Percentiles rank a stretch among this genome's conserved stretches.
phyloP scores from a whole-genome alignment of 345 rosid species.

The Theobroma cacao region DNA sequence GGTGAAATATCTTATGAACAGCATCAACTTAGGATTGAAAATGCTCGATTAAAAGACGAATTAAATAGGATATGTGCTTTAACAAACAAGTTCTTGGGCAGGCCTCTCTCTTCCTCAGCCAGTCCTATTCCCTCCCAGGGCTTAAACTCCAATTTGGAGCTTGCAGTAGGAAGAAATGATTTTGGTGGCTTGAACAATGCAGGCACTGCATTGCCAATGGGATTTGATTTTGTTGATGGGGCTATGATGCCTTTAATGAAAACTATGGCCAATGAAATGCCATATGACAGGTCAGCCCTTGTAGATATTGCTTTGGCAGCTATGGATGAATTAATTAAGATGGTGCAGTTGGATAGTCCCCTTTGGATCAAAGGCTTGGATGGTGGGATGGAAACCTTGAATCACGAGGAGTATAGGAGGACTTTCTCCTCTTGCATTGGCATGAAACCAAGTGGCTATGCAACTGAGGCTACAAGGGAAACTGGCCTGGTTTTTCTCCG shows the following conservation, averaged over 20 bases:
- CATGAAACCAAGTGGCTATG: conserved; percentile 32
- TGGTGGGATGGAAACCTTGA: conserved; percentile 44
- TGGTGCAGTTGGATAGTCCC: conserved; percentile 44
- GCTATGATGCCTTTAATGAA: conserved; percentile 18
- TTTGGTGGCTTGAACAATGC: conserved; percentile 13
- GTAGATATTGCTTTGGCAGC: conserved; percentile 57
- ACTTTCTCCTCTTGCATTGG: conserved; percentile 33
- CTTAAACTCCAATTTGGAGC: conserved; percentile 30
- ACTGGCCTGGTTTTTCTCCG: conserved; percentile 46
- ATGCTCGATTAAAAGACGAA: conserved; percentile 63
- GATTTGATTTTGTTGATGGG: conserved; percentile 29
- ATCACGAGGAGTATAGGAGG: conserved; percentile 52
- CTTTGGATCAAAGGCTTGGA: conserved; percentile 52
- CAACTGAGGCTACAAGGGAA: conserved; percentile 57
- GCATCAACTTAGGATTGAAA: conserved; percentile 59
- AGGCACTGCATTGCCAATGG: conserved; percentile 24
- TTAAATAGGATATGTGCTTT: conserved; percentile 40
- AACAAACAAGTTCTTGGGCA: conserved; percentile 55
- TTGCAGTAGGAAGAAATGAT: conserved; percentile 38
- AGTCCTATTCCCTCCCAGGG: conserved; percentile 30
- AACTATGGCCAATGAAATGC: conserved; percentile 19
- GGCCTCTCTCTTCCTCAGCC: conserved; percentile 35
- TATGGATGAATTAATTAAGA: conserved; percentile 57
- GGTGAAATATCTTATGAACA: conserved; percentile 43
- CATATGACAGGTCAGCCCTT: conserved; percentile 33